Percentiles rank a stretch among this genome's conserved stretches.
Conservation (phyloP, 2,329 filamentous ascomycete species). For the Trematosphaeria pertusa region DNA sequence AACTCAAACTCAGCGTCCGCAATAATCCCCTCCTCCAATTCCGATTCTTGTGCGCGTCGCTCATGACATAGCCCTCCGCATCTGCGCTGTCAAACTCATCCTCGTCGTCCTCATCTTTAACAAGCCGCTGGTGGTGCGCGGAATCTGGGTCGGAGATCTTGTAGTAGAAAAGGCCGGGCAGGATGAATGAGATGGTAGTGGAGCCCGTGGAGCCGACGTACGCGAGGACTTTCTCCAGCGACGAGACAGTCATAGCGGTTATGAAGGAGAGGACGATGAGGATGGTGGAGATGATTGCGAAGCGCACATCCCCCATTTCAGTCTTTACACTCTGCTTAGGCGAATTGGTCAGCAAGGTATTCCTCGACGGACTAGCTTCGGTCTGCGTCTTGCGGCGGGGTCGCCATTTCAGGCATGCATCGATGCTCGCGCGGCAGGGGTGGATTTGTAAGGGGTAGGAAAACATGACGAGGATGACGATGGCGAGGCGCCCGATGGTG, state of each 20-base stretch:
- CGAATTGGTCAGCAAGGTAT: slow-evolving; percentile 52
- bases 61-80: slow-evolving; percentile 53
- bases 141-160: slow-evolving; percentile 94
- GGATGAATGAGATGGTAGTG: slow-evolving; percentile 95
- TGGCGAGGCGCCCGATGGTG: slow-evolving; percentile 92
- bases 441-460: slow-evolving; percentile 96
- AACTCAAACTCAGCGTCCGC: slow-evolving; percentile 73
- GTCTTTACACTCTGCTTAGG: slow-evolving; percentile 39
- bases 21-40: slow-evolving; percentile 70
- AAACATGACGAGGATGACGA: slow-evolving; percentile 95
- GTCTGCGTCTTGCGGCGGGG: slow-evolving; percentile 56
- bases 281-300: slow-evolving; percentile 84
- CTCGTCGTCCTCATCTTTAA: slow-evolving; percentile 92
- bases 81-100: slow-evolving; percentile 65
- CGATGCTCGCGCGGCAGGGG: slow-evolving; percentile 91
- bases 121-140: slow-evolving; percentile 80
- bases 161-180: slow-evolving; percentile 97
- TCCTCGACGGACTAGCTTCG: slow-evolving; percentile 50
- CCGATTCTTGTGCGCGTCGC: slow-evolving; percentile 61
- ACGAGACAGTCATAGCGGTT: slow-evolving; percentile 88
- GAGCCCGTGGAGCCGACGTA: slow-evolving; percentile 95
- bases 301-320: slow-evolving; percentile 83
- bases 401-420: slow-evolving; percentile 93
- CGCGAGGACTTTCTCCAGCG: slow-evolving; percentile 87
- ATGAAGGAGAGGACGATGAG: slow-evolving; percentile 87